These are phyloP conservation scores for Martiniozyma asiatica DNA, from an alignment of 1,139 yeast genomes.

Conservation along the genomic window DNA sequence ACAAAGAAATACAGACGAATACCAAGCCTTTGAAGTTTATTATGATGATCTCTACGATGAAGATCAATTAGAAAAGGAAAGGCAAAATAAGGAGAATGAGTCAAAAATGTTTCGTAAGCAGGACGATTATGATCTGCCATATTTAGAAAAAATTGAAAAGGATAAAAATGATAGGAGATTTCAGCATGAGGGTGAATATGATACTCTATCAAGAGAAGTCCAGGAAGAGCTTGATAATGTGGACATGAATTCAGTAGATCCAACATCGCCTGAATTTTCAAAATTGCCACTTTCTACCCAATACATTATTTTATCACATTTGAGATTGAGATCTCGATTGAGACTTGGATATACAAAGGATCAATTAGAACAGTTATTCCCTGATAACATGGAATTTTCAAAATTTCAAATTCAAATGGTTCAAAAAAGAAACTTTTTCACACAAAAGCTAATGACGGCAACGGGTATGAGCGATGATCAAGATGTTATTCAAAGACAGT, in stretches of 20 bases:
- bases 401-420: slow-evolving; percentile 89
- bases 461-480: slow-evolving; percentile 68
- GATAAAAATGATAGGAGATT: slow-evolving; percentile 53
- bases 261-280: slow-evolving; percentile 53
- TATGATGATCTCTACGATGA: slow-evolving; percentile 22
- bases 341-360: slow-evolving; percentile 92
- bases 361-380: slow-evolving; percentile 70
- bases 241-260: slow-evolving; percentile 60
- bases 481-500: slow-evolving; percentile 35
- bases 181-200: slow-evolving; percentile 61
- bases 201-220: slow-evolving; percentile 44
- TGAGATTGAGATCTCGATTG: slow-evolving; percentile 72
- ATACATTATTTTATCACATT: slow-evolving; percentile 74
- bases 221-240: slow-evolving; percentile 61
- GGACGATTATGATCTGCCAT: slow-evolving; percentile 83
- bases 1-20: slow-evolving; percentile 1
- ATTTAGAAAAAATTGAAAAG: slow-evolving; percentile 35
- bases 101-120: slow-evolving; percentile 27
- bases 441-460: slow-evolving; percentile 76
- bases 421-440: slow-evolving; percentile 77
- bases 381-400: slow-evolving; percentile 81
- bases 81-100: slow-evolving; percentile 10
- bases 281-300: slow-evolving; percentile 70
- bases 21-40: slow-evolving; percentile 13
- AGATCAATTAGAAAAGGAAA: slow-evolving; percentile 5